phyloP scores from a whole-genome alignment of 176 grass and related monocot genomes.

The maize (Zea mays) region DNA sequence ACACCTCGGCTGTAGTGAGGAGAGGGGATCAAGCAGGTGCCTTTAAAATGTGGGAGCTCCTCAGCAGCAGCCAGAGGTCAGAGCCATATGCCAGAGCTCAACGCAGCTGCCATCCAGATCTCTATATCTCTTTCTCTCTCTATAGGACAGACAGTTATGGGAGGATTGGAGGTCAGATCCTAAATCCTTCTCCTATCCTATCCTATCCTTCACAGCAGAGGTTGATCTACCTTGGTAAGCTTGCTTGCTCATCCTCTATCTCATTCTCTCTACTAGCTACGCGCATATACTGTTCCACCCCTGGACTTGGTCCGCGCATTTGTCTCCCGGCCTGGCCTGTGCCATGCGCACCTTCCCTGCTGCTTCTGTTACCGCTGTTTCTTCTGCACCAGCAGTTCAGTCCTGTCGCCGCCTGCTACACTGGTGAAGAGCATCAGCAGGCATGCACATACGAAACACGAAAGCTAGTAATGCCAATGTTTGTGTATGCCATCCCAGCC shows the following conservation, averaged over 20 bases:
- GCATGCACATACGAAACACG: background rate
- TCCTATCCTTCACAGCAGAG: constrained; percentile 2
- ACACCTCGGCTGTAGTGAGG: constrained; percentile 29
- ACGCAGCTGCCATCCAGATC: background rate
- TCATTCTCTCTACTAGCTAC: background rate
- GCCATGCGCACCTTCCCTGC: constrained; percentile 34
- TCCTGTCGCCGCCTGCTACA: background rate
- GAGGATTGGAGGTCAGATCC: constrained; percentile 52
- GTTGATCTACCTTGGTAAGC: constrained; percentile 27
- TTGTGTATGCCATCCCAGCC: constrained; percentile 17
- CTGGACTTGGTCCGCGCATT: constrained; percentile 38
- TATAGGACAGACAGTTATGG: constrained; percentile 33
- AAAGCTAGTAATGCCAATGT: constrained; percentile 38
- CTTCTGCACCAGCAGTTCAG: constrained; percentile 45
- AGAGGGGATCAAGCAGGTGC: background rate
- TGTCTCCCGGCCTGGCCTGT: constrained; percentile 26
- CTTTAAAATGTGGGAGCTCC: constrained; percentile 43
- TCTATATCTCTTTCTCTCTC: background rate
- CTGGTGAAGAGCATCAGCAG: constrained; percentile 31
- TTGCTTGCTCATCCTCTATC: background rate
- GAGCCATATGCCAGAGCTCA: constrained; percentile 4
- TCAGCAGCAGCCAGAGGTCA: background rate
- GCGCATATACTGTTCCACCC: constrained; percentile 7
- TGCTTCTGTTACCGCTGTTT: constrained; percentile 48
- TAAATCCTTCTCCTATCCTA: constrained; percentile 52